A percentile compares a stretch with the other conserved stretches of the same genome.
These are phyloP conservation scores for Nephelium lappaceum DNA, from an alignment of 345 rosid genomes.

Conservation along the genomic window DNA sequence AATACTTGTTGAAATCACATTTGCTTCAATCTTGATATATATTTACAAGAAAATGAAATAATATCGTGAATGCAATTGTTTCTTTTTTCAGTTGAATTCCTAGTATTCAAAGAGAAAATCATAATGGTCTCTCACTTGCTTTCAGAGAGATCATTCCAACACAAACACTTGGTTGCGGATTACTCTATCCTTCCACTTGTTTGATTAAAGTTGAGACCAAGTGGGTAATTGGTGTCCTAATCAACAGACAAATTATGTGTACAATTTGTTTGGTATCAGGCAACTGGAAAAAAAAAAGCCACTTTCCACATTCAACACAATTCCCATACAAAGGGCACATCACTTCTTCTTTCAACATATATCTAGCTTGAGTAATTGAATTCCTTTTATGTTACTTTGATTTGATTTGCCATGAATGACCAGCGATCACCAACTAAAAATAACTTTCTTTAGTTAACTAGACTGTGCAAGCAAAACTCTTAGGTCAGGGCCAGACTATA, in stretches of 20 bases:
- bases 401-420: neutral
- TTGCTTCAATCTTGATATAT: neutral
- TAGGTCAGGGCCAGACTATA: slow-evolving; percentile 12
- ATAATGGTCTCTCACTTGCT: no score
- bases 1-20: neutral
- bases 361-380: neutral
- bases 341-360: neutral
- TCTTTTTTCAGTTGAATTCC: no score
- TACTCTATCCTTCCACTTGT: neutral
- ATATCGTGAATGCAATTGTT: no score
- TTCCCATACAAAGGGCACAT: neutral
- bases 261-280: neutral
- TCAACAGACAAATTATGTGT: slow-evolving; percentile 1
- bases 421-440: neutral
- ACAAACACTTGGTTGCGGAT: no score
- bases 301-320: neutral
- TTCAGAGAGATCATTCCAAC: no score
- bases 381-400: neutral
- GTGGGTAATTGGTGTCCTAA: neutral
- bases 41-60: no score
- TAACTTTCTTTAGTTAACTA: neutral
- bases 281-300: neutral
- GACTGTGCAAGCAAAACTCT: neutral
- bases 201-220: neutral
- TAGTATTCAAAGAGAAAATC: neutral